phyloP scores from a whole-genome alignment of 208 protist species.

The Wallacemonas sp. region DNA sequence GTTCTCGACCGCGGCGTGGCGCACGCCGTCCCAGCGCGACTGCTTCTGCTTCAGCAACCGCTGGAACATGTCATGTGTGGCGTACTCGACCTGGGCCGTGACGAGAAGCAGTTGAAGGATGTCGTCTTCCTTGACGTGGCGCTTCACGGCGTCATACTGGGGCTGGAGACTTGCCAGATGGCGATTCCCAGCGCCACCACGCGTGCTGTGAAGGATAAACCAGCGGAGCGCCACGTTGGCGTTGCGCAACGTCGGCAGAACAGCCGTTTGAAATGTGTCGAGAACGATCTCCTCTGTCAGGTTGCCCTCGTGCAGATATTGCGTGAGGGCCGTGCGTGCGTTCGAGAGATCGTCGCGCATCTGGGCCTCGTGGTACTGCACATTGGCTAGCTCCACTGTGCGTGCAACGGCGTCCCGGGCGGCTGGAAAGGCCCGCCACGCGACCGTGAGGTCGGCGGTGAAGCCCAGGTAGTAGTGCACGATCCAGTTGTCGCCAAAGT shows the following conservation, averaged over 20 bases:
- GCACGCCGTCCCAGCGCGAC: conserved; percentile 85
- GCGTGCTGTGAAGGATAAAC: conserved; percentile 91
- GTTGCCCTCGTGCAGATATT: conserved; percentile 86
- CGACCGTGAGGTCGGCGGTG: conserved; percentile 91
- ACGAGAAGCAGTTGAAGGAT: conserved; percentile 92
- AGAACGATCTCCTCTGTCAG: conserved; percentile 95
- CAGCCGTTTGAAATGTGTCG: conserved; percentile 80
- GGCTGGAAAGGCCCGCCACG: conserved; percentile 94
- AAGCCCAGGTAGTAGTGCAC: conserved; percentile 98
- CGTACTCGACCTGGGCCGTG: conserved; percentile 95
- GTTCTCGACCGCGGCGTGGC: conserved; percentile 50
- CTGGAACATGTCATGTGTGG: conserved; percentile 88
- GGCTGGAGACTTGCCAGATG: conserved; percentile 23
- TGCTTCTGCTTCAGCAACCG: conserved; percentile 88
- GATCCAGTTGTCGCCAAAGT: conserved; percentile 99
- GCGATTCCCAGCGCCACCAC: conserved; percentile 14
- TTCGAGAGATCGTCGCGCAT: conserved; percentile 47
- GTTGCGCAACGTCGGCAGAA: conserved; percentile 90
- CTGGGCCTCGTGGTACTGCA: conserved; percentile 63
- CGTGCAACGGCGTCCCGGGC: conserved; percentile 91
- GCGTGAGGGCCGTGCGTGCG: conserved; percentile 37
- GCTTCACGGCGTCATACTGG: conserved; percentile 34
- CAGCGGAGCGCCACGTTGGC: conserved; percentile 96
- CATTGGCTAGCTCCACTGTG: conserved; percentile 78
- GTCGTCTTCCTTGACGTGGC: conserved; percentile 45